Conservation (phyloP, 2,329 filamentous ascomycete species). For the Aphanoascus verrucosus region DNA sequence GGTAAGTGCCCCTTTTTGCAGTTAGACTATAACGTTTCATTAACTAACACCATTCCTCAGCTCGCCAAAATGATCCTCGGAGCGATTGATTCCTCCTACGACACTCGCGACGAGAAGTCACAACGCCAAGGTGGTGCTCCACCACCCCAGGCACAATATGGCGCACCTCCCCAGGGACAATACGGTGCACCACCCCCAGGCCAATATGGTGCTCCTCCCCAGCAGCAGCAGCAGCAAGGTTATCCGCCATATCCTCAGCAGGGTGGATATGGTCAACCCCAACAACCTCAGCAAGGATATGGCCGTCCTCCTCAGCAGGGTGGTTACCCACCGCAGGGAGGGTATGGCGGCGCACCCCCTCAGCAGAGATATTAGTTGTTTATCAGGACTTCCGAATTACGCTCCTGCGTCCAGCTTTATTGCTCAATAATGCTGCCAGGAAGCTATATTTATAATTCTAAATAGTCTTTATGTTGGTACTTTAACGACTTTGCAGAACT, state of each 20-base stretch:
- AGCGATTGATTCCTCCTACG: conserved; percentile 55
- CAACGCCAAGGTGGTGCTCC: conserved; percentile 15
- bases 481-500: too few relatives aligned
- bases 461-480: too few relatives aligned
- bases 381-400: too few relatives aligned
- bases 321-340: conserved; percentile 19
- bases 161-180: conserved; percentile 22
- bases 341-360: conserved; percentile 19
- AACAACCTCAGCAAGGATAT: conserved; percentile 12
- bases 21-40: background rate
- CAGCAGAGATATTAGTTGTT: conserved; percentile 23
- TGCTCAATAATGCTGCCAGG: too few relatives aligned
- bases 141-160: conserved; percentile 3
- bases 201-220: conserved; percentile 30
- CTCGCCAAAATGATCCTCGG: conserved; percentile 57
- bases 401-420: conserved; percentile 3
- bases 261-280: conserved; percentile 20
- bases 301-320: conserved; percentile 24
- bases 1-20: conserved; percentile 29
- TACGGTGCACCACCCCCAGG: conserved; percentile 20
- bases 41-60: conserved; percentile 20
- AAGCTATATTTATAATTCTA: too few relatives aligned
- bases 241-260: conserved; percentile 2
- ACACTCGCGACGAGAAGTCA: conserved; percentile 53
- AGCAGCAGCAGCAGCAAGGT: conserved; percentile 2